Percentiles rank a stretch among this genome's conserved stretches.
Evolutionary conservation across 2,329 filamentous ascomycete species (phyloP).

Genomic region (Aspergillus novoparasiticus): DNA sequence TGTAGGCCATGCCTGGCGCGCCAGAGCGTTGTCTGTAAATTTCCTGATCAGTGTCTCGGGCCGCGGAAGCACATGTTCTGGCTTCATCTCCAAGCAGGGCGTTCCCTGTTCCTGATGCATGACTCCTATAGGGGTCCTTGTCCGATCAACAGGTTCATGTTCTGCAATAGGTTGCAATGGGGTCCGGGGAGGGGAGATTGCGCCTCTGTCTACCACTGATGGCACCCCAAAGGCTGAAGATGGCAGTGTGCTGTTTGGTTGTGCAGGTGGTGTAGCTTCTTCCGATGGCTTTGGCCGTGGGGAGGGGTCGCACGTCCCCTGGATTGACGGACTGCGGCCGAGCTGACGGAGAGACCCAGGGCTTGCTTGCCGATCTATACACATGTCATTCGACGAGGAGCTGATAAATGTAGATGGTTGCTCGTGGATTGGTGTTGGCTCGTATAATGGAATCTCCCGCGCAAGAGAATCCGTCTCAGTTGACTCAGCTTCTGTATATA

Average conservation of each 20-base stretch:
- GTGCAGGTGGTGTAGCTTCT: slow-evolving; percentile 25
- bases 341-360: slow-evolving; percentile 29
- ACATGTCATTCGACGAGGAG: slow-evolving; percentile 35
- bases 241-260: slow-evolving; percentile 26
- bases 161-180: slow-evolving; percentile 58
- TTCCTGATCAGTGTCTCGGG: slow-evolving; percentile 35
- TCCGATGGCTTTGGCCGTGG: slow-evolving; percentile 35
- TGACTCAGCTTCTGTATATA: slow-evolving; percentile 8
- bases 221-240: slow-evolving; percentile 39
- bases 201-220: slow-evolving; percentile 26
- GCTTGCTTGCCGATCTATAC: slow-evolving; percentile 17
- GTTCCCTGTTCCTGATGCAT: slow-evolving; percentile 34
- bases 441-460: slow-evolving; percentile 21
- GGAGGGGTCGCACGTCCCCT: slow-evolving; percentile 34
- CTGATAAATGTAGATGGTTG: slow-evolving; percentile 51
- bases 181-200: slow-evolving; percentile 40
- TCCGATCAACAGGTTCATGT: slow-evolving; percentile 40
- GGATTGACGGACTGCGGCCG: slow-evolving; percentile 41
- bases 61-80: slow-evolving; percentile 40
- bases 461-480: slow-evolving; percentile 11
- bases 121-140: slow-evolving; percentile 40
- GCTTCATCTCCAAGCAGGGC: slow-evolving; percentile 43
- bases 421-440: slow-evolving; percentile 34
- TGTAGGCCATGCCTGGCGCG: slow-evolving; percentile 34
- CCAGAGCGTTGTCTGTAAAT: slow-evolving; percentile 37